A percentile compares a stretch with the other conserved stretches of the same genome.
Evolutionary conservation across 768 basidiomycete genomes (phyloP).

Genomic region (Leccinellum albellum): DNA sequence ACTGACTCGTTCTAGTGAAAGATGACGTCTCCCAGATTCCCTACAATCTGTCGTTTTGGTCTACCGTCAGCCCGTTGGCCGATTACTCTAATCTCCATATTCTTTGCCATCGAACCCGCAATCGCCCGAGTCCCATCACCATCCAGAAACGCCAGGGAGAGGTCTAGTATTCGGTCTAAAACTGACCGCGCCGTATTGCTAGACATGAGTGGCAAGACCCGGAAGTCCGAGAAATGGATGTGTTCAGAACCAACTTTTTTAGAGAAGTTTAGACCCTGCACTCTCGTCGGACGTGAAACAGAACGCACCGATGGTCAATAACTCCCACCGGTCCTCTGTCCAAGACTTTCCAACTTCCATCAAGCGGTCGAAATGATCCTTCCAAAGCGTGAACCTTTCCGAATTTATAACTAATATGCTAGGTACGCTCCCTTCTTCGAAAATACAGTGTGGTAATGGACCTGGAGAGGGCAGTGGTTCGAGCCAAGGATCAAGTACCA

Average conservation of each 20-base stretch:
- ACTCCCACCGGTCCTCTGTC: conserved; percentile 41
- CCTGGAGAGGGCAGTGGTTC: conserved; percentile 68
- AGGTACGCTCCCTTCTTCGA: conserved; percentile 23
- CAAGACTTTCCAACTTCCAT: conserved; percentile 51
- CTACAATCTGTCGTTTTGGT: conserved; percentile 23
- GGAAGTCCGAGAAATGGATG: conserved; percentile 30
- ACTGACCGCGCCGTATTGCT: conserved; percentile 18
- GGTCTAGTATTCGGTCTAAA: conserved; percentile 18
- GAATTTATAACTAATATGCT: conserved; percentile 69
- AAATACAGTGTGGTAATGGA: conserved; percentile 27
- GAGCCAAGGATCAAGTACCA: conserved; percentile 83
- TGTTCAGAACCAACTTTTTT: conserved; percentile 27
- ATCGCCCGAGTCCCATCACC: background rate
- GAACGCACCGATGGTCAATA: conserved; percentile 49
- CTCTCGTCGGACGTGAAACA: background rate
- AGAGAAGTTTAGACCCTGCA: background rate
- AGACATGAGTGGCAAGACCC: conserved; percentile 18
- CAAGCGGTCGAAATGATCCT: conserved; percentile 62
- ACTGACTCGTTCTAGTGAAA: conserved; percentile 14
- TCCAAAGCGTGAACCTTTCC: conserved; percentile 77
- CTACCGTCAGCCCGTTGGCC: conserved; percentile 24
- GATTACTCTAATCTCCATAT: conserved; percentile 20
- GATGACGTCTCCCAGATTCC: conserved; percentile 20
- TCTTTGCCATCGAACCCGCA: conserved; percentile 6
- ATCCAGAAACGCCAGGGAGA: conserved; percentile 26